Percentiles rank a stretch among this genome's conserved stretches.
Conservation (phyloP, 257 asterid species). For the Phtheirospermum japonicum region DNA sequence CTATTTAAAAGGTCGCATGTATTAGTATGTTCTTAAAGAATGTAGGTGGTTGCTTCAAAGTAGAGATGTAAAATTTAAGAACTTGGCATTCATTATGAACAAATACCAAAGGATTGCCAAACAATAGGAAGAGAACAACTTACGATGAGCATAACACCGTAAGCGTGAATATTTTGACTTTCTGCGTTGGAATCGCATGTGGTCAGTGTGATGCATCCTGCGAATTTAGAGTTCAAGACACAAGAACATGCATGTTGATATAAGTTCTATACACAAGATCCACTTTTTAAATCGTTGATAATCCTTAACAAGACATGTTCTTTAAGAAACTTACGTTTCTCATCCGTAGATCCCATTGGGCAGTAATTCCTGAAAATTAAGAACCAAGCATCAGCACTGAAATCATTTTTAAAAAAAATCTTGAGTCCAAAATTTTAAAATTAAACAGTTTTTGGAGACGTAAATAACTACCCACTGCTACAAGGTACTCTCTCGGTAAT, state of each 20-base stretch:
- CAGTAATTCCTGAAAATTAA: conserved; percentile 59
- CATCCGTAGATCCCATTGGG: conserved; percentile 60
- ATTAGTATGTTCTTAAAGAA: not conserved
- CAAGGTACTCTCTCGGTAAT: conserved; percentile 51
- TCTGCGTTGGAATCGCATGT: conserved; percentile 58
- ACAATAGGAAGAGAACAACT: conserved; percentile 31
- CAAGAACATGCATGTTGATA: conserved; percentile 20
- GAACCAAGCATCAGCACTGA: conserved; percentile 21
- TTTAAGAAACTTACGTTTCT: conserved; percentile 44
- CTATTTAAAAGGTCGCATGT: not conserved
- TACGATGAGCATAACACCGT: conserved; percentile 80
- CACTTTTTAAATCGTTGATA: not conserved
- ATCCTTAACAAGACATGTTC: conserved; percentile 5
- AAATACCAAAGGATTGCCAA: not conserved
- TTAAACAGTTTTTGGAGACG: conserved; percentile 7
- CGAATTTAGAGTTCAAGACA: conserved; percentile 23
- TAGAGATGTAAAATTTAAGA: no score
- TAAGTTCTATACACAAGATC: conserved; percentile 1
- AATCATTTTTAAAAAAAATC: no score
- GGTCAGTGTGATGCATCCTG: conserved; percentile 73
- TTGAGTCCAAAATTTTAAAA: conserved; percentile 9
- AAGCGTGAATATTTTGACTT: conserved; percentile 77
- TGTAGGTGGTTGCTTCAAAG: no score
- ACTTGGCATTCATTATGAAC: not conserved
- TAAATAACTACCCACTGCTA: conserved; percentile 63